A percentile compares a stretch with the other conserved stretches of the same genome.
Evolutionary conservation across 2,329 filamentous ascomycete species (phyloP).

Genomic region (Akanthomyces dipterigenus): DNA sequence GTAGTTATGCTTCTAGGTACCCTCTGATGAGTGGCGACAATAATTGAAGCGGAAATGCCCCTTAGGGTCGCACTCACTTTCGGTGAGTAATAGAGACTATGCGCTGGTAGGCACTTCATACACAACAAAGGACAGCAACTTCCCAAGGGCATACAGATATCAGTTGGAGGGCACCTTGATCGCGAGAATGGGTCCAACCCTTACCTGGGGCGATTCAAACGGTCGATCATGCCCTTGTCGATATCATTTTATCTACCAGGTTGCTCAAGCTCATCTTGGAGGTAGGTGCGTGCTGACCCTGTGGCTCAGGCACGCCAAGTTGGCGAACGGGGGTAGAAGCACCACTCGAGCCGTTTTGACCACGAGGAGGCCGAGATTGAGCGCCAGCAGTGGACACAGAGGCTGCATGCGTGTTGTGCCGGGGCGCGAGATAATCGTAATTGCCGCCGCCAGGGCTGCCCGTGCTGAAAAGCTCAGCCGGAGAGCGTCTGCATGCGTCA

Average conservation of each 20-base stretch:
- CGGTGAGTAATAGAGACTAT: no score
- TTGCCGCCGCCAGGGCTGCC: constrained; percentile 39
- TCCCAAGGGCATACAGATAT: no score
- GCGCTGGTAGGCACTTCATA: no score
- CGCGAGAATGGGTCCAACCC: constrained; percentile 1
- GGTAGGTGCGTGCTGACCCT: constrained; percentile 19
- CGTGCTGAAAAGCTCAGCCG: constrained; percentile 40
- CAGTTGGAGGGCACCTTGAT: neutral
- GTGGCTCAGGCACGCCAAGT: constrained; percentile 17
- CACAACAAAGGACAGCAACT: no score
- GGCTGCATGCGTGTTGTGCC: constrained; percentile 27
- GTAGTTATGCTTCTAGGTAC: no score
- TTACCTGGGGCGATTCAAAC: constrained; percentile 35
- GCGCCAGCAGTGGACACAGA: constrained; percentile 20
- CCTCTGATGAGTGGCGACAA: no score
- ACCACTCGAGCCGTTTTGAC: constrained; percentile 30
- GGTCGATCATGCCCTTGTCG: constrained; percentile 48
- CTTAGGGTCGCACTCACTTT: no score
- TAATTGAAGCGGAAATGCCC: no score
- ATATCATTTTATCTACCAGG: constrained; percentile 48
- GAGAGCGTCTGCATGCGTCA: constrained; percentile 44
- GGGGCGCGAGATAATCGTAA: constrained; percentile 32
- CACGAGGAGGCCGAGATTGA: constrained; percentile 28
- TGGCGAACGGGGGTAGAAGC: constrained; percentile 28
- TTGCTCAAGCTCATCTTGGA: constrained; percentile 50